Percentiles rank a stretch among this genome's conserved stretches.
Evolutionary conservation across 257 asterid species (phyloP).

Genomic region (Fraxinus excelsior): DNA sequence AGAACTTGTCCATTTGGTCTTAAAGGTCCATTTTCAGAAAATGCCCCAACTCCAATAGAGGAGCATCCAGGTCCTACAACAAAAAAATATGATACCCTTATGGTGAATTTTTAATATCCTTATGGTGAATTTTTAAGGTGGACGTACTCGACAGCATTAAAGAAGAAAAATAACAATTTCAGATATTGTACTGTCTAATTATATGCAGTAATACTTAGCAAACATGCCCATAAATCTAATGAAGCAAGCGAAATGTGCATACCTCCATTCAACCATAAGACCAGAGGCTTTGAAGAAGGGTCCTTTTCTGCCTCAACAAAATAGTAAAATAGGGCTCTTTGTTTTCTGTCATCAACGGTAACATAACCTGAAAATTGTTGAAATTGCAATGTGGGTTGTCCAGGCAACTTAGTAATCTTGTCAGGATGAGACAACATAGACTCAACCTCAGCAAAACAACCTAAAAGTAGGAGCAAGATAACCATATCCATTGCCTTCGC

Average conservation of each 20-base stretch:
- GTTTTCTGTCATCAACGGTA: constrained; percentile 52
- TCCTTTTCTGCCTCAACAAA: constrained; percentile 64
- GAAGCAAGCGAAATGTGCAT: constrained; percentile 8
- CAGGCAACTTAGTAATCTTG: constrained; percentile 56
- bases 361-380: constrained; percentile 72
- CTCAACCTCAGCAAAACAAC: constrained; percentile 27
- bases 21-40: constrained; percentile 79
- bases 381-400: constrained; percentile 64
- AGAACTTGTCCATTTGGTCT: constrained; percentile 57
- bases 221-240: not conserved
- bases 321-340: constrained; percentile 61
- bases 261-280: constrained; percentile 80
- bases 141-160: not conserved
- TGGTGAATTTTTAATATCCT: not conserved
- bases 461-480: constrained; percentile 37
- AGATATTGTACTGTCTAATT: not conserved
- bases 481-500: constrained; percentile 32
- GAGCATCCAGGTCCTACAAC: constrained; percentile 75
- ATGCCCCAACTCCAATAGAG: constrained; percentile 78
- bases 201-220: not conserved
- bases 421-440: constrained; percentile 49
- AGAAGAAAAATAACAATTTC: not conserved
- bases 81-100: constrained; percentile 6
- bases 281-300: constrained; percentile 58
- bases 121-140: not conserved